Conservation (phyloP, 768 basidiomycete genomes). For the Xanthoconium purpureum region DNA sequence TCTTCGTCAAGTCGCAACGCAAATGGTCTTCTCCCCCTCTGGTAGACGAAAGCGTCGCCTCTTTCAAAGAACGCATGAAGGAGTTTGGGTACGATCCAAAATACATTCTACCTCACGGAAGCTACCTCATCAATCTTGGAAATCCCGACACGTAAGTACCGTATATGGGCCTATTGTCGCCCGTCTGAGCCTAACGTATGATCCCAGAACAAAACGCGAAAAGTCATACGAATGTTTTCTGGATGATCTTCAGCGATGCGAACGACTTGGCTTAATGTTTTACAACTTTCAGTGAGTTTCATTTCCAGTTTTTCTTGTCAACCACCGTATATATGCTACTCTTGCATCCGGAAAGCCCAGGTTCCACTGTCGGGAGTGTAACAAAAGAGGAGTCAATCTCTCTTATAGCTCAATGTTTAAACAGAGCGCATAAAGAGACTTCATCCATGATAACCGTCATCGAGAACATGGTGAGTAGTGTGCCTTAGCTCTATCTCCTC, state of each 20-base stretch:
- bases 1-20: slow-evolving; percentile 82
- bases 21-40: slow-evolving; percentile 73
- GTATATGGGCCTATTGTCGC: neutral
- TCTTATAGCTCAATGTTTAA: slow-evolving; percentile 68
- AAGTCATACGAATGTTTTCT: slow-evolving; percentile 79
- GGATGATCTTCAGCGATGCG: slow-evolving; percentile 78
- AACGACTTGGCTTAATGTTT: slow-evolving; percentile 64
- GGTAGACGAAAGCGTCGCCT: slow-evolving; percentile 44
- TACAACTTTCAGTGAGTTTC: slow-evolving; percentile 83
- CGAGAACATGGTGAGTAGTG: slow-evolving; percentile 73
- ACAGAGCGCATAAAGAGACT: slow-evolving; percentile 67
- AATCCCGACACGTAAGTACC: slow-evolving; percentile 69
- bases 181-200: neutral
- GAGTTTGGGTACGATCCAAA: slow-evolving; percentile 57
- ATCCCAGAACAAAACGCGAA: slow-evolving; percentile 54
- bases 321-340: neutral
- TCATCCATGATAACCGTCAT: slow-evolving; percentile 59
- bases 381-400: slow-evolving; percentile 59
- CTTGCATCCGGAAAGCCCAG: slow-evolving; percentile 50
- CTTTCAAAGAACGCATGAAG: slow-evolving; percentile 61
- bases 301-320: neutral
- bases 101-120: slow-evolving; percentile 80
- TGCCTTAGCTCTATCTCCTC: neutral
- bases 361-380: slow-evolving; percentile 73
- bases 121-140: slow-evolving; percentile 81